Evolutionary conservation across 2,329 filamentous ascomycete species (phyloP).

Genomic region (Pestalotiopsis sp.): DNA sequence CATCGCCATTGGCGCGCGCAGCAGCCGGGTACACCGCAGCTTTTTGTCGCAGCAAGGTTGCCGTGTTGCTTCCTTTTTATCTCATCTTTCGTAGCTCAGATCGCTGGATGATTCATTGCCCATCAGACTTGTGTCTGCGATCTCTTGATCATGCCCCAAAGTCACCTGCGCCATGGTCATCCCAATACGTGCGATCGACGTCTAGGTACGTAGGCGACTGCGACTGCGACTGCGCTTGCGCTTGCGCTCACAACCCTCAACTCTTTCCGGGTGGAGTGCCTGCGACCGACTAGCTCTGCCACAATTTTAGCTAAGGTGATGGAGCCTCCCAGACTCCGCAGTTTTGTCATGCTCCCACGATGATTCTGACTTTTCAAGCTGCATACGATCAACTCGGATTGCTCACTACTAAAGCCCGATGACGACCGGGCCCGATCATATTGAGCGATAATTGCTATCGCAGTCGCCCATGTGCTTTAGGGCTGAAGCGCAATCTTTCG

Average conservation of each 20-base stretch:
- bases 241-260: neutral
- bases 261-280: neutral
- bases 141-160: neutral
- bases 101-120: neutral
- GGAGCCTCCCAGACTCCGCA: constrained; percentile 4
- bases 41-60: neutral
- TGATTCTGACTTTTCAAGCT: constrained; percentile 10
- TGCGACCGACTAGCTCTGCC: neutral
- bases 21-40: neutral
- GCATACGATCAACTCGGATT: neutral
- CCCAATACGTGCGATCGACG: constrained; percentile 11
- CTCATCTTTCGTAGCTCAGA: neutral
- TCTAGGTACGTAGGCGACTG: neutral
- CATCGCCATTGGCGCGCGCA: neutral
- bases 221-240: neutral
- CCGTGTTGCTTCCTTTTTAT: neutral
- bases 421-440: neutral
- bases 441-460: neutral
- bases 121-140: neutral
- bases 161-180: constrained; percentile 11
- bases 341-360: constrained; percentile 4
- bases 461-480: neutral
- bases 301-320: neutral
- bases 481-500: neutral
- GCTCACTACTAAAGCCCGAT: constrained; percentile 3